Percentiles rank a stretch among this genome's conserved stretches.
These are phyloP conservation scores for Coelastrella sp. DNA, from an alignment of 139 green algal genomes.

Conservation along the genomic window DNA sequence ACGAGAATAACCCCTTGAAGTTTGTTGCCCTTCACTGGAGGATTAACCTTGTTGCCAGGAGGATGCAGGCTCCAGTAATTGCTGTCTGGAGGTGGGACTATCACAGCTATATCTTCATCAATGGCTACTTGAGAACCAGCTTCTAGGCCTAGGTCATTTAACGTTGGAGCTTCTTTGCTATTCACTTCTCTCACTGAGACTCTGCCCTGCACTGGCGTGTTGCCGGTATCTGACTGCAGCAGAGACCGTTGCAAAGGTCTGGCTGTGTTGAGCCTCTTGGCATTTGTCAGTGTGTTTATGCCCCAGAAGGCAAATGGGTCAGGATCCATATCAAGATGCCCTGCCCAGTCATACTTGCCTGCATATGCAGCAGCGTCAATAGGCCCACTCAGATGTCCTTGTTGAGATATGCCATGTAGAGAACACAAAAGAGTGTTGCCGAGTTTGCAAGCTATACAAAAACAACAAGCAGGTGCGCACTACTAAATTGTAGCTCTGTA, in stretches of 20 bases:
- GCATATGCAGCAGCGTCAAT: neutral
- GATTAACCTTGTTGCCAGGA: neutral
- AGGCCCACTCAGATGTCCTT: neutral
- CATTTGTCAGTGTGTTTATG: neutral
- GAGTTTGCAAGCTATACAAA: too few relatives aligned
- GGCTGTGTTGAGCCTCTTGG: neutral
- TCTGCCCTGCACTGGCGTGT: conserved; percentile 8
- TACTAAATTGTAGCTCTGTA: too few relatives aligned
- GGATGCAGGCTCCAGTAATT: neutral
- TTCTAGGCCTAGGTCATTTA: neutral
- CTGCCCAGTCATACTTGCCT: conserved; percentile 35
- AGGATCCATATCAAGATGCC: conserved; percentile 3
- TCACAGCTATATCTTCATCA: neutral
- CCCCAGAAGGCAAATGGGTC: conserved; percentile 2
- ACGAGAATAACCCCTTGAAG: neutral
- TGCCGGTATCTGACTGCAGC: conserved; percentile 5
- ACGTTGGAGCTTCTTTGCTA: too few relatives aligned
- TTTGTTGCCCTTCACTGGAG: neutral
- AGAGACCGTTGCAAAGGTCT: neutral
- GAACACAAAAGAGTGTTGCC: neutral
- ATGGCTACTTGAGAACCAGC: neutral
- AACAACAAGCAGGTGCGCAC: too few relatives aligned
- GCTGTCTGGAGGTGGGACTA: neutral
- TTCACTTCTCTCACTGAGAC: conserved; percentile 11
- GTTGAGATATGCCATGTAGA: neutral